Evolutionary conservation across 495 filamentous ascomycete species (phyloP).

Genomic region (Annulohypoxylon nitens): DNA sequence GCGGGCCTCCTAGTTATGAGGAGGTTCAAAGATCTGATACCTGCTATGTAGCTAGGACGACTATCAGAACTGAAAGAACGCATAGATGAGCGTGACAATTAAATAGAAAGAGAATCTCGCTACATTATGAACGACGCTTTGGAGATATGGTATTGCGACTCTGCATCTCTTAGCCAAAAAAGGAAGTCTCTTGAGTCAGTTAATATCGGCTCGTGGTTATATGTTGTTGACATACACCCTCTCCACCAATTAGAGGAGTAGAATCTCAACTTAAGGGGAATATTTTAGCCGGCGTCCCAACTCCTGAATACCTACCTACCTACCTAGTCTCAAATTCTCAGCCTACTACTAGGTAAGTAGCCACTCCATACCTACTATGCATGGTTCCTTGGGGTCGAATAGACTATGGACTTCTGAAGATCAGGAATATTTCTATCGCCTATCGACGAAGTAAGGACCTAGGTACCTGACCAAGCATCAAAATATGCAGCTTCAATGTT

Average conservation of each 20-base stretch:
- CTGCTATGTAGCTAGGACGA: neutral
- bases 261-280: neutral
- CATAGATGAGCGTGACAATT: neutral
- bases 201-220: neutral
- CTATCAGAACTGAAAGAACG: neutral
- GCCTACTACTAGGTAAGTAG: no score
- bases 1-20: neutral
- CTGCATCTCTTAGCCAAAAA: neutral
- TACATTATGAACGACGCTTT: neutral
- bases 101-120: neutral
- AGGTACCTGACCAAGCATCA: no score
- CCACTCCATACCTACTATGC: neutral
- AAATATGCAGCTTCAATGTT: no score
- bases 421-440: no score
- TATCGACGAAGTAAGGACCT: no score
- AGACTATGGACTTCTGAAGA: neutral
- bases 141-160: neutral
- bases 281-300: neutral
- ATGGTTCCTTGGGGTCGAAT: neutral
- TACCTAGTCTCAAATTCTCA: no score
- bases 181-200: constrained; percentile 2
- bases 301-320: neutral
- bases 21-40: neutral
- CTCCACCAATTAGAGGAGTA: neutral
- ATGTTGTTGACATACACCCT: neutral